Base-by-base conservation (phyloP, 1,284 basidiomycete genomes). In the Porodaedalea pini region DNA sequence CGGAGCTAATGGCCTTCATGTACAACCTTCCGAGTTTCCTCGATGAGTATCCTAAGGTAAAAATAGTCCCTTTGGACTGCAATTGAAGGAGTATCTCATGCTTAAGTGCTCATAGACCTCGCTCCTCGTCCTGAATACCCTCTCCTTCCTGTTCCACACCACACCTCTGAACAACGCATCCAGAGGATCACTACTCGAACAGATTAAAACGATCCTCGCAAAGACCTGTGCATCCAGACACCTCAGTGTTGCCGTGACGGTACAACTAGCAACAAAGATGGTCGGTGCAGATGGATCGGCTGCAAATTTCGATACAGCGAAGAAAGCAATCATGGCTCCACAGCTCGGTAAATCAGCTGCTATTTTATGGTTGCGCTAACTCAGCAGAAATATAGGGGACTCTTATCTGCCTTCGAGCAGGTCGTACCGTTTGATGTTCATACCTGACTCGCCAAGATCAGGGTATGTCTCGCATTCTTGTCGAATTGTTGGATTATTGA, bases 221-320 rank as follows among this genome's bases (percentile, higher is more conserved):
- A 76, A 74, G 63, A 70, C 75, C 19, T 80, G 79, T 53, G 71
- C 77, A 25, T 69, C 76, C 4, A 71, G 72, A 52, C 78, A 77
- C 51, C 59, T 88, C 50, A 78, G 83, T 29, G 87, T 88, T 60
- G 72, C 88, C 45, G 73, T 78, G 34, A 88, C 86, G 2, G 83
- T 82, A 36, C 87, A 90, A 67, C 73, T 89, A 58, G 76, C 83
- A 7, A 88, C 83, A 0, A 88, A 85, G 65, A 70, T 88, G 62
- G 68, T 87, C 48, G 78, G 80, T 54, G 69, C 74, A 4, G 82
- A 88, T 64, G 88, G 86, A 45, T 73, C 80, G 19, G 63, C 76
- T 27, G 84, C 82, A 51, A 86, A 71, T 49, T 88, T 85, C 61
- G 82, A 86, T 59, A 79, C 79, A 43, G 85, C 82, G 25, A 75